These are phyloP conservation scores for Alternaria triticina DNA, from an alignment of 2,329 filamentous ascomycete species.

Conservation along the genomic window DNA sequence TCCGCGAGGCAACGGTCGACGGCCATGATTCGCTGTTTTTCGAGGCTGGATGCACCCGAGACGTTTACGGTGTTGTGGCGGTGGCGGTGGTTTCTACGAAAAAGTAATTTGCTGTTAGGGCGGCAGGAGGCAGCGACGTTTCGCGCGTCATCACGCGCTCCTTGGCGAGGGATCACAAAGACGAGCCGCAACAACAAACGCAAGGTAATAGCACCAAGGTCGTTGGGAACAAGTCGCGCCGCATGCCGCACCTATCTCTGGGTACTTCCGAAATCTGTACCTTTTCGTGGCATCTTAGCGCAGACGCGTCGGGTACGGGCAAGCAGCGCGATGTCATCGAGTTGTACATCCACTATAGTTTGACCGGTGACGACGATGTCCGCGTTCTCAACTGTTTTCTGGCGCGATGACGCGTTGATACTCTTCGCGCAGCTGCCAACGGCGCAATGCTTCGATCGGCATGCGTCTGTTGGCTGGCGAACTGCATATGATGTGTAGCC, in stretches of 20 bases:
- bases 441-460: neutral
- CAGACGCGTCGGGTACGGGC: neutral
- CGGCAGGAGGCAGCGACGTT: neutral
- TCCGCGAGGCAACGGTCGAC: neutral
- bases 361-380: neutral
- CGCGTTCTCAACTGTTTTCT: neutral
- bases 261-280: neutral
- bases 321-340: neutral
- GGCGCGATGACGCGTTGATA: neutral
- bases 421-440: neutral
- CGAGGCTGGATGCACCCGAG: neutral
- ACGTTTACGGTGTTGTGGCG: neutral
- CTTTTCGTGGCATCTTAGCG: neutral
- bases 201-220: neutral
- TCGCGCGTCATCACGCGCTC: constrained; percentile 1
- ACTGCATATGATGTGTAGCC: neutral
- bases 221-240: neutral
- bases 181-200: neutral
- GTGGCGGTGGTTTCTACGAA: neutral
- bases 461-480: neutral
- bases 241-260: neutral
- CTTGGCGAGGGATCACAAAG: neutral
- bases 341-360: neutral
- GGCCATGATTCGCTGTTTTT: neutral
- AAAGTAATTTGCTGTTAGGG: neutral